A percentile compares a stretch with the other conserved stretches of the same genome.
phyloP scores from a whole-genome alignment of 305 asterid species.

The Lippia alba region DNA sequence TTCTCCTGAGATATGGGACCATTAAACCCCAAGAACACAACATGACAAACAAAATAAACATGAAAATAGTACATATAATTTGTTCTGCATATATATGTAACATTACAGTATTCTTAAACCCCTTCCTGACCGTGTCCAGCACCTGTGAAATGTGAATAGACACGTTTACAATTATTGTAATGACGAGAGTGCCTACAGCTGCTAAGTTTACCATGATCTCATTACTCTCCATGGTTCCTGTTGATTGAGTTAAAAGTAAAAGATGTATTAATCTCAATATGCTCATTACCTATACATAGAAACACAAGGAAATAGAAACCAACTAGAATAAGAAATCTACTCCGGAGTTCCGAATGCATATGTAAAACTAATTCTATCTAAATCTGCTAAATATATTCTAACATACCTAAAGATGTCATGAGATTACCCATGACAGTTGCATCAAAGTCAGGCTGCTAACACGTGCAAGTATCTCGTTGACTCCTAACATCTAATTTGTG shows the following conservation, averaged over 20 bases:
- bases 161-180: conserved; percentile 8
- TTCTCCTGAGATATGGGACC: not conserved
- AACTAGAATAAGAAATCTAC: too few relatives aligned
- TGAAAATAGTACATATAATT: not conserved
- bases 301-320: too few relatives aligned
- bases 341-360: too few relatives aligned
- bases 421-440: conserved; percentile 18
- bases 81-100: not conserved
- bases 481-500: too few relatives aligned
- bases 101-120: not conserved
- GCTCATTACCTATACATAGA: too few relatives aligned
- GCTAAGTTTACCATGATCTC: not conserved
- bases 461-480: too few relatives aligned
- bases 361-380: too few relatives aligned
- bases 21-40: not conserved
- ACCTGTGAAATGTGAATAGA: not conserved
- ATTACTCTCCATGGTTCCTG: conserved; percentile 14
- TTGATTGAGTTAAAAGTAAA: too few relatives aligned
- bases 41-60: not conserved
- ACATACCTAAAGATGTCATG: conserved; percentile 26
- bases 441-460: too few relatives aligned
- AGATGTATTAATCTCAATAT: too few relatives aligned
- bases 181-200: conserved; percentile 30
- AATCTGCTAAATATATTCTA: too few relatives aligned
- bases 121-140: not conserved